Evolutionary conservation across 768 basidiomycete genomes (phyloP).

Genomic region (Termitomyces sp.): DNA sequence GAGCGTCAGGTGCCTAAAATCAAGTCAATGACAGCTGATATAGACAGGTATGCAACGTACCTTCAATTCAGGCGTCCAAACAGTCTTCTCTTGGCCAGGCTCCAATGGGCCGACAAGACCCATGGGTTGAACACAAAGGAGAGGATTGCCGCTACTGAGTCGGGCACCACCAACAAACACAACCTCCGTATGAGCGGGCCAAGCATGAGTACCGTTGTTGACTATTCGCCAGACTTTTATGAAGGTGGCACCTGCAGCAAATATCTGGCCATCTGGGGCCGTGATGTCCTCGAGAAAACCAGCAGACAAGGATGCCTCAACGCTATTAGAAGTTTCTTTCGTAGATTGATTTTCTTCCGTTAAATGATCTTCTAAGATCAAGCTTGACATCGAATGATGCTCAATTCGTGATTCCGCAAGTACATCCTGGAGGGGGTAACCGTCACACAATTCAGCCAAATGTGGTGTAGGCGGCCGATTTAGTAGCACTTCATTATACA

Average conservation of each 20-base stretch:
- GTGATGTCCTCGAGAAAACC: constrained; percentile 62
- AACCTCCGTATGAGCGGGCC: constrained; percentile 66
- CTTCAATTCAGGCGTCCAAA: constrained; percentile 75
- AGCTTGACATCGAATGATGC: constrained; percentile 5
- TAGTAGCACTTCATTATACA: constrained; percentile 25
- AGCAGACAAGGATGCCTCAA: constrained; percentile 33
- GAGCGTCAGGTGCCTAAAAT: constrained; percentile 59
- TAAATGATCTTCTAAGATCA: constrained; percentile 3
- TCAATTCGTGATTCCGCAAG: constrained; percentile 23
- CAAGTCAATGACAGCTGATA: neutral
- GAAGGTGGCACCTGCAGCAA: constrained; percentile 82
- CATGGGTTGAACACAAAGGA: neutral
- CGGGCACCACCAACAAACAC: constrained; percentile 66
- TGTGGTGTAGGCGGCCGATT: constrained; percentile 16
- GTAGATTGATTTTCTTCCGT: neutral
- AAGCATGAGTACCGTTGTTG: constrained; percentile 57
- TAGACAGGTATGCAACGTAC: constrained; percentile 22
- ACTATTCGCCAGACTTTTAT: constrained; percentile 76
- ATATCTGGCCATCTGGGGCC: constrained; percentile 66
- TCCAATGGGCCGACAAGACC: constrained; percentile 45
- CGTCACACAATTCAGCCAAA: constrained; percentile 1
- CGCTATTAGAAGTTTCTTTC: neutral
- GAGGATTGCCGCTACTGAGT: constrained; percentile 31
- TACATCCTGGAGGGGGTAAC: constrained; percentile 14
- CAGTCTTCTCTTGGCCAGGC: constrained; percentile 52